A percentile compares a stretch with the other conserved stretches of the same genome.
phyloP scores from a whole-genome alignment of 2,329 filamentous ascomycete genomes.

The Diaporthe eres region DNA sequence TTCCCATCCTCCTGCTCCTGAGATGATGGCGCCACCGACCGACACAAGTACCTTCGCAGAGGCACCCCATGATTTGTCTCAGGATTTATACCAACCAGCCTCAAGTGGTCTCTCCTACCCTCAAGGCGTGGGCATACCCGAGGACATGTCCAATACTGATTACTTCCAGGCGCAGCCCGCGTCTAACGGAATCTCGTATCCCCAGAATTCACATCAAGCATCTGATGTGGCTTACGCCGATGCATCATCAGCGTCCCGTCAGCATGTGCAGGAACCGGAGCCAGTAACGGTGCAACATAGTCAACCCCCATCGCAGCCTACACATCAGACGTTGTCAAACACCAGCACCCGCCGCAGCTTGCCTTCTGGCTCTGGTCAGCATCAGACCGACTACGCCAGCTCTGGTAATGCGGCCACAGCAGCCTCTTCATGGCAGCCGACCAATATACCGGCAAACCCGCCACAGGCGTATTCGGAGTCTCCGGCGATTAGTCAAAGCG shows the following conservation, averaged over 20 bases:
- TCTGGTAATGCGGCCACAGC: slow-evolving; percentile 3
- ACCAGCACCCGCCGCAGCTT: slow-evolving; percentile 36
- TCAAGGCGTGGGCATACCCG: slow-evolving; percentile 41
- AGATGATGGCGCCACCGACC: slow-evolving; percentile 47
- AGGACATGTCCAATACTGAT: slow-evolving; percentile 29
- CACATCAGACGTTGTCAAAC: neutral
- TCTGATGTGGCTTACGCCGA: slow-evolving; percentile 30
- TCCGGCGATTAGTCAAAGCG: neutral
- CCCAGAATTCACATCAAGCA: slow-evolving; percentile 34
- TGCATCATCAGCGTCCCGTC: neutral
- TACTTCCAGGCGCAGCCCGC: slow-evolving; percentile 31
- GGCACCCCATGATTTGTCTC: slow-evolving; percentile 39
- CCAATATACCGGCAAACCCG: slow-evolving; percentile 16
- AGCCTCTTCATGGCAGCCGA: slow-evolving; percentile 43
- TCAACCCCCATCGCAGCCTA: slow-evolving; percentile 20
- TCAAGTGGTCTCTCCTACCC: slow-evolving; percentile 46
- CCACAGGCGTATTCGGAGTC: slow-evolving; percentile 16
- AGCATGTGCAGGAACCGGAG: slow-evolving; percentile 10
- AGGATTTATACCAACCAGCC: slow-evolving; percentile 50
- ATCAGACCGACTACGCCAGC: slow-evolving; percentile 4
- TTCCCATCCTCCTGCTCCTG: slow-evolving; percentile 45
- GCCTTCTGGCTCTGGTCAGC: slow-evolving; percentile 37
- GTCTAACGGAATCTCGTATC: slow-evolving; percentile 26
- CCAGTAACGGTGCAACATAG: slow-evolving; percentile 3
- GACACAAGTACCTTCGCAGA: slow-evolving; percentile 43